Evolutionary conservation across 257 asterid genomes (phyloP).

Genomic region (Parsonsia alboflavescens): DNA sequence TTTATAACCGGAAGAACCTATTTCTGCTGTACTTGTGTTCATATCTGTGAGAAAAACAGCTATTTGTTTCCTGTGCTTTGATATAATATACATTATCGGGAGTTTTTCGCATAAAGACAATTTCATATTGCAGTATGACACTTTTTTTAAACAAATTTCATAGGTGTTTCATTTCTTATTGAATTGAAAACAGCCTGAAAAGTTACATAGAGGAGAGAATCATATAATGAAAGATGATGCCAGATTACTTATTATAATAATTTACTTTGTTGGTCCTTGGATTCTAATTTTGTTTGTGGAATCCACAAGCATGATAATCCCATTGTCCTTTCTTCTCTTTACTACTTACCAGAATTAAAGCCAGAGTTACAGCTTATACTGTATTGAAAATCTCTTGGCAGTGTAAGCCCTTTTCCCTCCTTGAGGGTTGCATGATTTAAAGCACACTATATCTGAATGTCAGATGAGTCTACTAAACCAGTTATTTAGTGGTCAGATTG

Average conservation of each 20-base stretch:
- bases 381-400: neutral
- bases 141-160: neutral
- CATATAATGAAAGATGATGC: neutral
- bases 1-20: neutral
- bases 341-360: neutral
- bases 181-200: neutral
- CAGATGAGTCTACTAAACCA: neutral
- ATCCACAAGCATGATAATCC: neutral
- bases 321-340: neutral
- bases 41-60: neutral
- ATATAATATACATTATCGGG: neutral
- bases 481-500: neutral
- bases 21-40: neutral
- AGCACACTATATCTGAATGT: neutral
- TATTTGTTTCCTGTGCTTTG: too few relatives aligned
- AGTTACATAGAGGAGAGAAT: neutral
- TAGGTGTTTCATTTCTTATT: neutral
- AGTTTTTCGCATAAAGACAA: neutral
- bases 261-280: neutral
- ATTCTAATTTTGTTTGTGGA: neutral
- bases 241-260: neutral
- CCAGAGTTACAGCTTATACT: too few relatives aligned
- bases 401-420: neutral
- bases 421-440: neutral
- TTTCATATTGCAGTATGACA: neutral